Evolutionary conservation across 306 rosid species (phyloP), one percentile per base, ranked within the genome.

Genomic region (Gastrolobium villosum): DNA sequence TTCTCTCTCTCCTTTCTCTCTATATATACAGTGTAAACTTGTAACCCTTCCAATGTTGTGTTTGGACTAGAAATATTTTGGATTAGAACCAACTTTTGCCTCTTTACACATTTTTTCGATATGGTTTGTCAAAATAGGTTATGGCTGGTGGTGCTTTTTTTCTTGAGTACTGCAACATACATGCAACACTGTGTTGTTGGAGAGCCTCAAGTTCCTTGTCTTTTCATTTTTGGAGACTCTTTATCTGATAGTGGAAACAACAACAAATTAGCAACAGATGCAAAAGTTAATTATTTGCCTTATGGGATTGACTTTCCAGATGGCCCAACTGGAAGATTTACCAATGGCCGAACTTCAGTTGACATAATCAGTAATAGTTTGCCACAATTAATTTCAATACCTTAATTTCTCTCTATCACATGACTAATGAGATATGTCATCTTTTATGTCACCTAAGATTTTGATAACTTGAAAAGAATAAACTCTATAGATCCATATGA

Each of bases 181-280:
- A 52, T 15, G 50, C 68, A 70, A 9, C 26, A 11, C 34, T 53
- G 34, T 36, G 83, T 79, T 59, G 4, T 59, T 71, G 87, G 81
- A 11, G 2, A 8, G 26, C 80, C 85, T 0, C 70, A 82, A 76
- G 91, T 90, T 6, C 86, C 90, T 9, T 90, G 97, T 31, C 67
- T 77, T 46, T 92, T 90, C 88, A 79, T 90, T 28, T 88, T 92
- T 60, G 97, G 97, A 2, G 97, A 92, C 44, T 92, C 97, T 5
- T 66, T 88, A 2, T 82, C 82, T 3, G 94, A 92, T 15, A 62
- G 44, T 70, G 97, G 97, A 64, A 92, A 92, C 61, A 92, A 90
- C 70, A 92, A 90, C 44, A 0, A 7, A 1, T 77, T 82, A 31
- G 0, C 1, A 0, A 87, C 94, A 0, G 14, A 10, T 1, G 84